Conservation (phyloP, 2,329 filamentous ascomycete genomes). For the Leptosphaerulina australis region DNA sequence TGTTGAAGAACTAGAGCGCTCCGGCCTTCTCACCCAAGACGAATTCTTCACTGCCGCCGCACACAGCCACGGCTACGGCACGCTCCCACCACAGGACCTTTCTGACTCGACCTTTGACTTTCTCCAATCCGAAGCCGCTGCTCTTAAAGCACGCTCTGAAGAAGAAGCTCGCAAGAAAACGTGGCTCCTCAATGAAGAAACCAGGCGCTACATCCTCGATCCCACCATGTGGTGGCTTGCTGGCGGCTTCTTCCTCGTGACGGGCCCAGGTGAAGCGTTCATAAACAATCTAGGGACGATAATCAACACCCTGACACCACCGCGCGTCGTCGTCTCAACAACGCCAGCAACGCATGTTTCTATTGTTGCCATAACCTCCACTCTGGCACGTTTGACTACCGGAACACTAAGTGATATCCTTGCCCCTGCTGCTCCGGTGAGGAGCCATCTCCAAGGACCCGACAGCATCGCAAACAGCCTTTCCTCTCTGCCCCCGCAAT, state of each 20-base stretch:
- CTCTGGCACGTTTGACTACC: constrained; percentile 85
- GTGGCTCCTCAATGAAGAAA: constrained; percentile 91
- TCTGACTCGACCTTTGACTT: constrained; percentile 56
- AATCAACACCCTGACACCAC: constrained; percentile 79
- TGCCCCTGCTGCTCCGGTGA: constrained; percentile 61
- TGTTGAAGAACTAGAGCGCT: constrained; percentile 87
- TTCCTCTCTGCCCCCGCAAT: constrained; percentile 39
- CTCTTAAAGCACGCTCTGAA: constrained; percentile 55
- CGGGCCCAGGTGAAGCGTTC: constrained; percentile 95
- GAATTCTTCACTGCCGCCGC: constrained; percentile 69
- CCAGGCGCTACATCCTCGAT: constrained; percentile 80
- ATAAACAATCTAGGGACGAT: constrained; percentile 97
- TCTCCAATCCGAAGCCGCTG: constrained; percentile 53
- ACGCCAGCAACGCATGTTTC: constrained; percentile 87
- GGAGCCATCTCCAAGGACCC: constrained; percentile 62
- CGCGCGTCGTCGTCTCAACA: constrained; percentile 62
- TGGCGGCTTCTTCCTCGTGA: constrained; percentile 87
- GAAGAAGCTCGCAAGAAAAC: constrained; percentile 77
- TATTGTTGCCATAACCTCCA: constrained; percentile 88
- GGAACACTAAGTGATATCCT: constrained; percentile 88
- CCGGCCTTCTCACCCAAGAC: constrained; percentile 78
- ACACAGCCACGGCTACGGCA: constrained; percentile 66
- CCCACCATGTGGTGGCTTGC: constrained; percentile 96
- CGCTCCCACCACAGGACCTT: constrained; percentile 57
- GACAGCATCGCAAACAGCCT: constrained; percentile 52